Evolutionary conservation across 1,284 basidiomycete species (phyloP), one percentile per base, ranked within the genome.

Genomic region (Boletus putidus): DNA sequence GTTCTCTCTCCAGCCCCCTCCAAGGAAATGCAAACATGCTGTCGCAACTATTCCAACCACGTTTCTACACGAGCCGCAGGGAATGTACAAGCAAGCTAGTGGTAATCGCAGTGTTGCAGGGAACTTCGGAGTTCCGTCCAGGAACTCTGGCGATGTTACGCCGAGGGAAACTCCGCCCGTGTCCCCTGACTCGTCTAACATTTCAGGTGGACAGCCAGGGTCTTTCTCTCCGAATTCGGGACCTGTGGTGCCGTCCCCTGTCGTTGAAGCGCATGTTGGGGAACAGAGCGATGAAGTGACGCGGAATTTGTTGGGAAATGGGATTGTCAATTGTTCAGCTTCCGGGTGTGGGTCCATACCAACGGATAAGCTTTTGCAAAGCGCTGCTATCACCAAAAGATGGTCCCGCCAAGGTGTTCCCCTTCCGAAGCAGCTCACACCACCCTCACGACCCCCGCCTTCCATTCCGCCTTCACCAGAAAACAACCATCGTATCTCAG

Each of bases 1-100:
- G 1, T 65, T 79, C 52, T 82, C 85, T 20, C 76, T 89, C 51
- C 85, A 87, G 49, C 88, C 87, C 4, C 86, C 86, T 44, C 85
- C 87, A 1, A 80, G 83, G 49, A 85, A 75, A 46, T 44, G 23
- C 44, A 76, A 82, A 64, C 78, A 81, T n/a, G 62, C 44, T 21
- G 27, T 49, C 9, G 11, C 61, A 6, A 18, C 44, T 23, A 23
- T 31, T 42, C 61, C 65, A 6, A 14, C 35, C n/a, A 33, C 35
- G 3, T 40, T 37, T 36, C 14, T 37, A 29, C 56, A 54, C 14
- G 63, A 61, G 21, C 60, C 54, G 5, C 63, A 60, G 25, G 58
- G 49, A 31, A 55, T 74, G 48, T 74, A 78, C 42, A 66, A 64
- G 25, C 70, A 75, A 57, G 52, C 61, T 15, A 54, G 67, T 45